Conservation (phyloP, 148 eudicot species). For the Beta vulgaris region DNA sequence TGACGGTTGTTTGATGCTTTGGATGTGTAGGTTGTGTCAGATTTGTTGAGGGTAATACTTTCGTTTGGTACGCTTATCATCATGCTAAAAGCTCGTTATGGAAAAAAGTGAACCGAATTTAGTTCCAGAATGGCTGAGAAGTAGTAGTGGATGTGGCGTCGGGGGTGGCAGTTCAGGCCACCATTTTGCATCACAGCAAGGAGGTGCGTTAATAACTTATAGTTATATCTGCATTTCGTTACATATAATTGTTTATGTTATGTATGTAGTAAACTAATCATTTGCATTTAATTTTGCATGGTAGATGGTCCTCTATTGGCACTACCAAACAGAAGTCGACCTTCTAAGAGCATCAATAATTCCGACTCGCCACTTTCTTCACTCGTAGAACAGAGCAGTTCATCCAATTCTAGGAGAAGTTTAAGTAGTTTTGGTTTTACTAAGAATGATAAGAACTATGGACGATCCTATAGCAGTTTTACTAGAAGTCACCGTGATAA, state of each 20-base stretch:
- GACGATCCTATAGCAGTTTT: constrained; percentile 61
- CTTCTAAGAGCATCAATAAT: constrained; percentile 39
- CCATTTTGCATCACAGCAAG: constrained; percentile 42
- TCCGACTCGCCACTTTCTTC: constrained; percentile 30
- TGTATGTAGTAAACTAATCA: background rate
- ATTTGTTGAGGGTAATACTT: background rate
- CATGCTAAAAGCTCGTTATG: constrained; percentile 60
- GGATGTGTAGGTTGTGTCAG: constrained; percentile 1
- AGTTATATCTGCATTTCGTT: background rate
- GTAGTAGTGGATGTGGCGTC: too few species aligned
- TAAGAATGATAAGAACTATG: constrained; percentile 43
- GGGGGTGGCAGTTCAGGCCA: constrained; percentile 66
- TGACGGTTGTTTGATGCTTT: background rate
- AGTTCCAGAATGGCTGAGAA: constrained; percentile 89
- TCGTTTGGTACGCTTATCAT: constrained; percentile 29
- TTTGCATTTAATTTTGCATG: background rate
- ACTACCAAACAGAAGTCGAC: constrained; percentile 38
- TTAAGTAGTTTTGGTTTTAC: constrained; percentile 56
- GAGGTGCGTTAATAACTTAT: constrained; percentile 35
- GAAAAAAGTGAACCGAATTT: constrained; percentile 89
- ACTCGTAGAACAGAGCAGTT: constrained; percentile 41
- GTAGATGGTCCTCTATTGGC: constrained; percentile 47
- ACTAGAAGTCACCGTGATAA: constrained; percentile 56
- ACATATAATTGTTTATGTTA: background rate
- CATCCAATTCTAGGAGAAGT: constrained; percentile 50